These are phyloP conservation scores for Colletotrichum sp. DNA, from an alignment of 2,329 filamentous ascomycete genomes.

Conservation along the genomic window DNA sequence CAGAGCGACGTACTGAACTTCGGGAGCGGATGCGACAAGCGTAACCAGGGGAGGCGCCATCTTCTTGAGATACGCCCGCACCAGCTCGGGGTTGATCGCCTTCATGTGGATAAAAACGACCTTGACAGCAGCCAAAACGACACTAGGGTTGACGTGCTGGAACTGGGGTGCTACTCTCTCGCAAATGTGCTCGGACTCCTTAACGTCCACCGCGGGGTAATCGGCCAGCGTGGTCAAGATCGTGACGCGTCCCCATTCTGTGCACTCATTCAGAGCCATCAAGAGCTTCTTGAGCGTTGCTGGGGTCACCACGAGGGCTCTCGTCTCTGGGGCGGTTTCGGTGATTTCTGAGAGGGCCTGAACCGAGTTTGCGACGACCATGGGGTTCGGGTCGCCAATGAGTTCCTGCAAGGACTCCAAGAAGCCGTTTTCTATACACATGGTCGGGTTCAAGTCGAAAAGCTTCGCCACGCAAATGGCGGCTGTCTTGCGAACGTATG, in stretches of 20 bases:
- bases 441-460: slow-evolving; percentile 88
- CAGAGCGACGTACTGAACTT: slow-evolving; percentile 97
- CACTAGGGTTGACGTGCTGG: slow-evolving; percentile 96
- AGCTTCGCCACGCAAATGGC: slow-evolving; percentile 98
- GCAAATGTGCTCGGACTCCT: slow-evolving; percentile 98
- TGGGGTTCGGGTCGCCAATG: slow-evolving; percentile 96
- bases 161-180: slow-evolving; percentile 96
- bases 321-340: slow-evolving; percentile 89
- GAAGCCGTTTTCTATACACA: slow-evolving; percentile 98
- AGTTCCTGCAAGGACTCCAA: slow-evolving; percentile 92
- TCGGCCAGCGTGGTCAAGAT: slow-evolving; percentile 89
- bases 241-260: slow-evolving; percentile 96
- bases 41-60: slow-evolving; percentile 97
- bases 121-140: slow-evolving; percentile 97
- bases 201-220: slow-evolving; percentile 85
- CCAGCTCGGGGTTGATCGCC: slow-evolving; percentile 76
- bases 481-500: slow-evolving; percentile 97
- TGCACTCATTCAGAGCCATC: slow-evolving; percentile 96
- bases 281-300: slow-evolving; percentile 91
- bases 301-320: slow-evolving; percentile 82
- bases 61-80: slow-evolving; percentile 91
- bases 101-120: slow-evolving; percentile 97
- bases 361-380: slow-evolving; percentile 98
- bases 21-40: slow-evolving; percentile 90
- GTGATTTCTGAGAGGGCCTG: slow-evolving; percentile 91